Base-by-base conservation (phyloP, 805 yeast genomes). In the Nakazawaea peltata region DNA sequence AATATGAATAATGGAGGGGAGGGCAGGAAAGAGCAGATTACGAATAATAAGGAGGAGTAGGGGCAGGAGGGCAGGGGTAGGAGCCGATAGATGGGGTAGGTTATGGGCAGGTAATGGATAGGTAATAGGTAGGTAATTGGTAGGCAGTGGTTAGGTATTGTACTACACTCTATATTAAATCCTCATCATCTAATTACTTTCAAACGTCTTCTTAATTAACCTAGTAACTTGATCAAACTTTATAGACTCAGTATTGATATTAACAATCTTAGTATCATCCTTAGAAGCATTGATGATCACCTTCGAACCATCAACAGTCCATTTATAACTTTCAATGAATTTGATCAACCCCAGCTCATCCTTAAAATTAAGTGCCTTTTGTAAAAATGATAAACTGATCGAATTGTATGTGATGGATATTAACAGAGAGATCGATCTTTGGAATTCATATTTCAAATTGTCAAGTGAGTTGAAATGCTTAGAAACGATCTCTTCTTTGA, bases 181-280 rank as follows among this genome's bases (percentile, higher is more conserved):
- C 11, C 24, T 9, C 24, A 8, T 8, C 11, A 22, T 22, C 10
- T 15, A 7, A 6, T 12, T 30, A 30, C 33, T 32, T 19, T 40
- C 43, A 26, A 36, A 27, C 11, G 40, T 36, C 30, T 32, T 36
- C 28, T 36, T 40, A n/a, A 40, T 36, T 35, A 40, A 28, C 26
- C 38, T 30, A 26, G 15, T 36, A 16, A 40, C 17, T 35, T 40
- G 43, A 15, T 40, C 43, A 27, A 40, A 13, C 24, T 33, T 36
- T 24, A 40, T 31, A 19, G 34, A 36, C 30, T 40, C 40, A 8
- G 35, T 36, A 15, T 33, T 36, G 31, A 39, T 39, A 28, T 33
- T 38, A 16, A 34, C 32, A 12, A 24, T 32, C 32, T 37, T 26
- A 22, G 34, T 34, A 7, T 32, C 41, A 19, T 34, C 36, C 10